These are phyloP conservation scores for Schizosaccharomyces pombe DNA, from an alignment of 805 yeast genomes.

Conservation along the genomic window DNA sequence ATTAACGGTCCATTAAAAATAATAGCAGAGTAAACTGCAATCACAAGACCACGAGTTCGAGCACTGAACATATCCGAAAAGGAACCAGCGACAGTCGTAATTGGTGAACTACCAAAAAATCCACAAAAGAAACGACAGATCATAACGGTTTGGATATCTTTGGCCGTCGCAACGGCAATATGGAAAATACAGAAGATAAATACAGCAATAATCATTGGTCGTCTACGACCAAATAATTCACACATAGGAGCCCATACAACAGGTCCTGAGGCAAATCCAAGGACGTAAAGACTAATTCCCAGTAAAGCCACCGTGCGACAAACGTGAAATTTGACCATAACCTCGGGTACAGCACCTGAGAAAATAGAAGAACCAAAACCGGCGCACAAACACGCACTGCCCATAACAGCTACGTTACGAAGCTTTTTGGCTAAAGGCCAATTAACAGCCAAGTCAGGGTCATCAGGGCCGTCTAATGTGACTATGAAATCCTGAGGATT, in stretches of 20 bases:
- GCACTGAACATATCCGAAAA: constrained; percentile 37
- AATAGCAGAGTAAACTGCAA: constrained; percentile 18
- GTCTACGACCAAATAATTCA: constrained; percentile 47
- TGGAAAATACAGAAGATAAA: constrained; percentile 36
- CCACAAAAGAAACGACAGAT: constrained; percentile 48
- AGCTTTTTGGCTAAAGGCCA: background rate
- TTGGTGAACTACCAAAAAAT: constrained; percentile 41
- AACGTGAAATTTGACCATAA: constrained; percentile 31
- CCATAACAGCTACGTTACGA: background rate
- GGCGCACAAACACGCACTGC: constrained; percentile 19
- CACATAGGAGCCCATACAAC: constrained; percentile 69
- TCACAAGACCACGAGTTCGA: constrained; percentile 27
- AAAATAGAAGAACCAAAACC: constrained; percentile 40
- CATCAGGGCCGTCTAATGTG: constrained; percentile 9
- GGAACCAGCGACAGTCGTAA: constrained; percentile 47
- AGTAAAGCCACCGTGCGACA: constrained; percentile 43
- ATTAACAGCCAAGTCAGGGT: constrained; percentile 4
- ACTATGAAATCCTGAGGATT: constrained; percentile 7
- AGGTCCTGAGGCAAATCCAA: constrained; percentile 87
- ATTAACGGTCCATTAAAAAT: constrained; percentile 15
- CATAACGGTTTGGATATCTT: constrained; percentile 54
- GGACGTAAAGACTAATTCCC: constrained; percentile 54
- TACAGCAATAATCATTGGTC: constrained; percentile 33
- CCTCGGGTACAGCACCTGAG: constrained; percentile 31
- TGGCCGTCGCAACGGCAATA: constrained; percentile 54